Conservation (phyloP, 2,329 filamentous ascomycete species). For the Aspergillus sclerotialis region DNA sequence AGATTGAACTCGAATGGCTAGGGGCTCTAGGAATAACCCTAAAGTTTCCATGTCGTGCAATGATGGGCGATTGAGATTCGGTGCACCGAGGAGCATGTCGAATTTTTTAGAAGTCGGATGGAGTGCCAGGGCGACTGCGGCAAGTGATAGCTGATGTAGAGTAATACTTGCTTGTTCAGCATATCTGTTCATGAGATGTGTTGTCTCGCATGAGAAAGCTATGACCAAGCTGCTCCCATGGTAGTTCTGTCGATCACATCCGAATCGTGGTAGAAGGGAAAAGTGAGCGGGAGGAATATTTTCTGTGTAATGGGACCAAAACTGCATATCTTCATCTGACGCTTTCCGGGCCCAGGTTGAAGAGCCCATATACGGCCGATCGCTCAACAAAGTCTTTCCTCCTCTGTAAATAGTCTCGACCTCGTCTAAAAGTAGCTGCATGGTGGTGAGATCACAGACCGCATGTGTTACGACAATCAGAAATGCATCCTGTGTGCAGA, state of each 20-base stretch:
- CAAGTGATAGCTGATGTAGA: conserved; percentile 17
- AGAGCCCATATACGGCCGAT: conserved; percentile 3
- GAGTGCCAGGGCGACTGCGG: conserved; percentile 13
- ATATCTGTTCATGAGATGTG: conserved; percentile 3
- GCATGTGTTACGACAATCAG: conserved; percentile 26
- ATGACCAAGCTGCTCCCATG: no score
- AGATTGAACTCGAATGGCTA: conserved; percentile 18
- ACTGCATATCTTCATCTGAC: no score
- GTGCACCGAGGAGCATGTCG: conserved; percentile 21
- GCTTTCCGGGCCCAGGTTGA: no score
- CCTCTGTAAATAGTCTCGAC: conserved; percentile 14
- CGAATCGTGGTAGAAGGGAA: no score
- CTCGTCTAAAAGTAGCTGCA: conserved; percentile 20
- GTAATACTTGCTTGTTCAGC: conserved; percentile 7
- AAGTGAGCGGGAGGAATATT: no score
- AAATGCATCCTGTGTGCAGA: conserved; percentile 15
- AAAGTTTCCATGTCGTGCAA: conserved; percentile 15
- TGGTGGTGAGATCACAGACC: conserved; percentile 25
- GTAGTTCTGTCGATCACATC: no score
- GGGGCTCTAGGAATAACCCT: conserved; percentile 24
- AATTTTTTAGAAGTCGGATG: conserved; percentile 2
- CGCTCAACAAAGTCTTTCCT: not conserved
- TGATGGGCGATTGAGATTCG: conserved; percentile 19
- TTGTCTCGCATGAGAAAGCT: not conserved
- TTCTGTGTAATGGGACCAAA: no score